Conservation (phyloP, 768 basidiomycete genomes). For the Lentinula aciculospora region DNA sequence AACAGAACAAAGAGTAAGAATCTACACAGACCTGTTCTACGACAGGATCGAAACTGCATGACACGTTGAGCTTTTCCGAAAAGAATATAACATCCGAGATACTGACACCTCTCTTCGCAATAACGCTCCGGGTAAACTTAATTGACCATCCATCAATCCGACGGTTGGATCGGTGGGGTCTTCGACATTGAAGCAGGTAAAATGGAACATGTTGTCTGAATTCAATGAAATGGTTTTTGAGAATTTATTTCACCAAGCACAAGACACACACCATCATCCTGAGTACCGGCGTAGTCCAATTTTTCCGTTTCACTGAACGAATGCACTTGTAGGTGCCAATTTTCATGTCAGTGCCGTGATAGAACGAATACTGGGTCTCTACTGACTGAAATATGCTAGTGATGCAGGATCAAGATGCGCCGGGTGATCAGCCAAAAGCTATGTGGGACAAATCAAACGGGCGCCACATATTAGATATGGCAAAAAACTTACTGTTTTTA, state of each 20-base stretch:
- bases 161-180: constrained; percentile 77
- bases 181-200: constrained; percentile 86
- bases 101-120: constrained; percentile 64
- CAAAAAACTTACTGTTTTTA: constrained; percentile 38
- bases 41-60: constrained; percentile 69
- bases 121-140: constrained; percentile 75
- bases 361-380: background rate
- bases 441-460: constrained; percentile 13
- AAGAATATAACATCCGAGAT: background rate
- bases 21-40: constrained; percentile 57
- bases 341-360: constrained; percentile 1
- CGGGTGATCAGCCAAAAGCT: constrained; percentile 76
- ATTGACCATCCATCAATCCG: constrained; percentile 77
- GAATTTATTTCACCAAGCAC: background rate
- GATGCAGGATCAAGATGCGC: constrained; percentile 79
- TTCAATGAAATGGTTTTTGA: too few species aligned
- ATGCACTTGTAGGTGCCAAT: constrained; percentile 42
- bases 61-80: background rate
- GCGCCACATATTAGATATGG: background rate
- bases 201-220: constrained; percentile 78
- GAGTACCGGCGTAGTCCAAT: constrained; percentile 63
- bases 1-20: constrained; percentile 8
- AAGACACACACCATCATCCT: constrained; percentile 61
- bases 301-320: constrained; percentile 89
- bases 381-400: constrained; percentile 72